Percentiles rank a stretch among this genome's conserved stretches.
Conservation (phyloP, 1,284 basidiomycete genomes). For the Sanghuangporus baumii region DNA sequence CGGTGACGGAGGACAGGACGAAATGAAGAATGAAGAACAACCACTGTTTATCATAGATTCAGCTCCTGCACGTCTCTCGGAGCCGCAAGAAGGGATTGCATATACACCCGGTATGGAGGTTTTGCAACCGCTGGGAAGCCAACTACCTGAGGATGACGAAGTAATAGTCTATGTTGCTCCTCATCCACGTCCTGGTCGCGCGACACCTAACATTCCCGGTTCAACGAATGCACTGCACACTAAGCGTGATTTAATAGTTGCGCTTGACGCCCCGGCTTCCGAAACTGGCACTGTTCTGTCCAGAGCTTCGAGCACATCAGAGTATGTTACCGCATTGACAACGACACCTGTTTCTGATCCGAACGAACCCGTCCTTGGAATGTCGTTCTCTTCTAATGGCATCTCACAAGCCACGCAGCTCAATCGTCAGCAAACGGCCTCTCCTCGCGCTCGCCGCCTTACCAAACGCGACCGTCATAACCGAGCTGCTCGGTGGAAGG, state of each 20-base stretch:
- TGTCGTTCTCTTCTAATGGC: slow-evolving; percentile 5
- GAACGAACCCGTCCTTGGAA: background rate
- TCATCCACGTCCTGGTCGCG: slow-evolving; percentile 26
- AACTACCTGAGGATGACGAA: slow-evolving; percentile 26
- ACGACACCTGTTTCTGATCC: background rate
- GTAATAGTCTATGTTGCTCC: slow-evolving; percentile 38
- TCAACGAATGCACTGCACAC: background rate
- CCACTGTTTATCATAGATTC: slow-evolving; percentile 39
- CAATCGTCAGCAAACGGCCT: slow-evolving; percentile 2
- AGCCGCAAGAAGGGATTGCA: slow-evolving; percentile 12
- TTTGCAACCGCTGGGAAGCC: slow-evolving; percentile 20
- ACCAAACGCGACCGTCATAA: slow-evolving; percentile 18
- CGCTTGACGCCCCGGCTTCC: background rate
- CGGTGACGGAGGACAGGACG: background rate
- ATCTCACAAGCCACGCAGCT: background rate
- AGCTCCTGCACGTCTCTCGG: slow-evolving; percentile 26
- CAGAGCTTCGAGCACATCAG: background rate
- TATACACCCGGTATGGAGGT: slow-evolving; percentile 21
- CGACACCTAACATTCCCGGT: slow-evolving; percentile 4
- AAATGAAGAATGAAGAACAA: background rate
- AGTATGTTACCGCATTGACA: background rate
- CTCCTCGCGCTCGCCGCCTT: background rate
- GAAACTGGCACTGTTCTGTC: background rate
- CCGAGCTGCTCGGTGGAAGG: slow-evolving; percentile 24
- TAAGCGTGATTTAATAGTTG: background rate